Evolutionary conservation across 129 eudicot species (phyloP).

Genomic region (Escallonia rubra): DNA sequence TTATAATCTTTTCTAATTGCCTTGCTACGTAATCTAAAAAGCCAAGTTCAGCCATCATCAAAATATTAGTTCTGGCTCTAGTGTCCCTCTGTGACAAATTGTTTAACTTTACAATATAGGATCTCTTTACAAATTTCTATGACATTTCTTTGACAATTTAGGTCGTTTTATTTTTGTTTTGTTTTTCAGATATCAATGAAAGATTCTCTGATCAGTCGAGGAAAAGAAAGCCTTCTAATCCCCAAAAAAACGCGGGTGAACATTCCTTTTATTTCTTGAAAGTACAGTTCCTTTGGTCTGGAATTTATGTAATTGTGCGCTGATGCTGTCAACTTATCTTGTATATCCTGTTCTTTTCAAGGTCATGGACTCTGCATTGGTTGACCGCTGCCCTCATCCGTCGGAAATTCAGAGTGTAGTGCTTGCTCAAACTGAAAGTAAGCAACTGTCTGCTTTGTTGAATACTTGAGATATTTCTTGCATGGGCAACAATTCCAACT

Average conservation of each 20-base stretch:
- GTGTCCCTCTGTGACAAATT: neutral
- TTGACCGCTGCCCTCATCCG: constrained; percentile 76
- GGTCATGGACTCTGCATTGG: constrained; percentile 63
- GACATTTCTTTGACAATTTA: neutral
- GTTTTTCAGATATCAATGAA: constrained; percentile 52
- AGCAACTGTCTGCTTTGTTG: constrained; percentile 14
- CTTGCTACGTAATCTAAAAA: neutral
- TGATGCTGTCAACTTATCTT: neutral
- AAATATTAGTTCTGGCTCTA: neutral
- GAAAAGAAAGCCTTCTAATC: constrained; percentile 80
- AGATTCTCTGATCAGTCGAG: constrained; percentile 47
- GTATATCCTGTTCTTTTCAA: constrained; percentile 18
- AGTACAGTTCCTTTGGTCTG: neutral
- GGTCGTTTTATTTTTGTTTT: neutral
- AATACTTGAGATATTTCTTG: neutral
- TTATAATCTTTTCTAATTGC: neutral
- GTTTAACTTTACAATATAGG: neutral
- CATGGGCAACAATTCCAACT: too few relatives aligned
- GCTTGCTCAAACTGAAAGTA: constrained; percentile 60
- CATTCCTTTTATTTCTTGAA: neutral
- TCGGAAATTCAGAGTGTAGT: constrained; percentile 78
- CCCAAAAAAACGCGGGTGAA: constrained; percentile 67
- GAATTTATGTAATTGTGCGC: constrained; percentile 5
- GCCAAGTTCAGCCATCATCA: neutral
- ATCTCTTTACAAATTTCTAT: neutral